These are phyloP conservation scores for Elsinoe ampelina DNA, from an alignment of 2,329 filamentous ascomycete genomes.

Conservation along the genomic window DNA sequence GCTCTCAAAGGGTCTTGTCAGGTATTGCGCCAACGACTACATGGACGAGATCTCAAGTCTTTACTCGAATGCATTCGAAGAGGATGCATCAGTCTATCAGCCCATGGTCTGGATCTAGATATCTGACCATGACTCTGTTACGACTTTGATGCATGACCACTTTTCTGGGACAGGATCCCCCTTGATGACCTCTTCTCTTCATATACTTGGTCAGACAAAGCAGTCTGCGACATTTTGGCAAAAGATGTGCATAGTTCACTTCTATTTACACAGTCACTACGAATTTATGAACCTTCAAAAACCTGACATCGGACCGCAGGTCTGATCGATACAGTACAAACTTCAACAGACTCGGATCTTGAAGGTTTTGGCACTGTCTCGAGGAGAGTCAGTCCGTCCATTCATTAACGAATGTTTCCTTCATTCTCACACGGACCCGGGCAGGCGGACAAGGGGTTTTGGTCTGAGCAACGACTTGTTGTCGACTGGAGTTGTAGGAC, in stretches of 20 bases:
- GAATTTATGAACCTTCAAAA: slow-evolving; percentile 14
- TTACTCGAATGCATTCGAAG: slow-evolving; percentile 38
- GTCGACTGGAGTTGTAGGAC: slow-evolving; percentile 8
- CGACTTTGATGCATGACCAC: slow-evolving; percentile 16
- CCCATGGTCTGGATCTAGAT: slow-evolving; percentile 21
- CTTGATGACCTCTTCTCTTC: slow-evolving; percentile 12
- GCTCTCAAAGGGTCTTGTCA: slow-evolving; percentile 57
- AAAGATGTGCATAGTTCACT: slow-evolving; percentile 12
- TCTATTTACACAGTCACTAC: slow-evolving; percentile 12
- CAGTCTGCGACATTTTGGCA: slow-evolving; percentile 14
- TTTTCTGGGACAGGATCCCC: slow-evolving; percentile 13
- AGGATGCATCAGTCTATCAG: slow-evolving; percentile 19
- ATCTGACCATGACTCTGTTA: slow-evolving; percentile 5
- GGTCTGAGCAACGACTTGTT: slow-evolving; percentile 11
- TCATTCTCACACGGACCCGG: background rate
- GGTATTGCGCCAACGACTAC: slow-evolving; percentile 75
- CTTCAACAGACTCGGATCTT: background rate
- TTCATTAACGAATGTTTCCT: slow-evolving; percentile 5
- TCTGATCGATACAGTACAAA: background rate
- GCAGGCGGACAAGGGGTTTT: background rate
- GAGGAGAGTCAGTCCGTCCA: slow-evolving; percentile 5
- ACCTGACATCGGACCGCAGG: background rate
- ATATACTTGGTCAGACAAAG: background rate
- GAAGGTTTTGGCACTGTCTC: slow-evolving; percentile 6
- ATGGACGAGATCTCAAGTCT: slow-evolving; percentile 67